Percentiles rank a stretch among this genome's conserved stretches.
Evolutionary conservation across 805 yeast species (phyloP).

Genomic region (Teunomyces atbi): DNA sequence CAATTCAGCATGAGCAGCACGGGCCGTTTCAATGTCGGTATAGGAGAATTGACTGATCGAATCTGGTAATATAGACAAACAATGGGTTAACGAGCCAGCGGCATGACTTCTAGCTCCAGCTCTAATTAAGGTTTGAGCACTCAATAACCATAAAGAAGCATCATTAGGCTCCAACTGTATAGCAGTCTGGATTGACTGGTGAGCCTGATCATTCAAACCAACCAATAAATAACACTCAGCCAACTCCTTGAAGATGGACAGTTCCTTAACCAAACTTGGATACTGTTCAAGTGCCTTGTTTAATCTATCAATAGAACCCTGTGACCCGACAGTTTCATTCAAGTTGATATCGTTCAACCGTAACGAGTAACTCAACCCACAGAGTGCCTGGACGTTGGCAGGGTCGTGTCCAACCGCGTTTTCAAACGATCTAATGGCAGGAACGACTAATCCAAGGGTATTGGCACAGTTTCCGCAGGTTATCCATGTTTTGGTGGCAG

Average conservation of each 20-base stretch:
- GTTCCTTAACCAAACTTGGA: conserved; percentile 38
- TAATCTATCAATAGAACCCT: conserved; percentile 39
- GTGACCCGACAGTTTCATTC: conserved; percentile 41
- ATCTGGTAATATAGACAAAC: conserved; percentile 42
- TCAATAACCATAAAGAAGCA: conserved; percentile 46
- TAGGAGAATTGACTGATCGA: conserved; percentile 23
- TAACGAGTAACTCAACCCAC: conserved; percentile 43
- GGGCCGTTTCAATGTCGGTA: conserved; percentile 45
- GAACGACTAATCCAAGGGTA: conserved; percentile 34
- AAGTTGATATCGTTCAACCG: conserved; percentile 36
- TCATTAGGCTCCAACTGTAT: conserved; percentile 38
- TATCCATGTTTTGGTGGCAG: conserved; percentile 44
- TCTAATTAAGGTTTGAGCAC: conserved; percentile 49
- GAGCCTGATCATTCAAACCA: conserved; percentile 52
- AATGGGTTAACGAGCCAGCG: conserved; percentile 44
- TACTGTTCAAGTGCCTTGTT: conserved; percentile 36
- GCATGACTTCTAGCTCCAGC: conserved; percentile 47
- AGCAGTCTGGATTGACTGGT: conserved; percentile 45
- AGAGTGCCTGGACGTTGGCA: conserved; percentile 37
- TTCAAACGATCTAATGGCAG: conserved; percentile 46
- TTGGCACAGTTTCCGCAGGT: conserved; percentile 47
- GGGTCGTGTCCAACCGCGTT: conserved; percentile 43
- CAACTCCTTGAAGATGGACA: conserved; percentile 47
- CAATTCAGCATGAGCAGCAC: conserved; percentile 54
- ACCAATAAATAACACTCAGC: conserved; percentile 50